Evolutionary conservation across 345 rosid genomes (phyloP).

Genomic region (Brassica juncea): DNA sequence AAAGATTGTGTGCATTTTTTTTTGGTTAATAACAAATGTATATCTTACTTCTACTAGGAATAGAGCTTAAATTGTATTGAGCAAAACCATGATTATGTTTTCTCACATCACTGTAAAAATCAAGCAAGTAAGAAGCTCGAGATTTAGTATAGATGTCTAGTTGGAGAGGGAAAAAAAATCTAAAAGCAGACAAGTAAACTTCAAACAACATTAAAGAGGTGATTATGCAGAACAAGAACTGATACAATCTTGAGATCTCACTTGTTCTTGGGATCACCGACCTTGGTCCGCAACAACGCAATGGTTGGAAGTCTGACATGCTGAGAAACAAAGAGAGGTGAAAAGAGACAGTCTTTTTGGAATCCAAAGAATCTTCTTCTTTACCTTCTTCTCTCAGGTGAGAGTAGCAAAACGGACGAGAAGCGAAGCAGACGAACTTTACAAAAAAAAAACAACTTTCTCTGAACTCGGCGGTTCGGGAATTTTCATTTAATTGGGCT

Average conservation of each 20-base stretch:
- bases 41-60: neutral
- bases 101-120: neutral
- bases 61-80: neutral
- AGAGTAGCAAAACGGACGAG: too few species aligned
- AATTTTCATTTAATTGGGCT: neutral
- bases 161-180: slow-evolving; percentile 13
- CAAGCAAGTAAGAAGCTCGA: neutral
- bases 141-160: slow-evolving; percentile 23
- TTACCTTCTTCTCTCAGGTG: too few species aligned
- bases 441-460: too few species aligned
- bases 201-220: slow-evolving; percentile 11
- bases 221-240: neutral
- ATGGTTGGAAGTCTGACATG: too few species aligned
- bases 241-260: slow-evolving; percentile 42
- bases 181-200: slow-evolving; percentile 17
- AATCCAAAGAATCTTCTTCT: too few species aligned
- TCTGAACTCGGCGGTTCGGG: neutral
- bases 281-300: slow-evolving; percentile 50
- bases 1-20: neutral
- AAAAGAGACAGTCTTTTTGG: too few species aligned
- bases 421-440: too few species aligned
- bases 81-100: slow-evolving; percentile 18
- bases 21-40: neutral
- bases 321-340: too few species aligned
- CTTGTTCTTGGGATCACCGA: slow-evolving; percentile 90